Base-by-base conservation (phyloP, 176 grass and related monocot species). In the Alopecurus myosuroides region DNA sequence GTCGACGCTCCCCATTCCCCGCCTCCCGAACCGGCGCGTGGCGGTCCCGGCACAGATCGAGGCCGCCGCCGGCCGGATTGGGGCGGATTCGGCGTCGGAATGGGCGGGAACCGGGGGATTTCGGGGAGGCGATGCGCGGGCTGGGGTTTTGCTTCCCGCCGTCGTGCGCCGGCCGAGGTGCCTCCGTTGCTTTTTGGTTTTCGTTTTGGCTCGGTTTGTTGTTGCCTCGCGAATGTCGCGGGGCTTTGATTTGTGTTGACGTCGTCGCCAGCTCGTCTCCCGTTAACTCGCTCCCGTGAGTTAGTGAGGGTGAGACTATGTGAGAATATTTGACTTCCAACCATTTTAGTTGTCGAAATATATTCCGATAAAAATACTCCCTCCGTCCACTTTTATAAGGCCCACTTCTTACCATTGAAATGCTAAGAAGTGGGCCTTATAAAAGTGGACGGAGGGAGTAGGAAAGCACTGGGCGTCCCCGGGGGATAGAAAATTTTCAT, bases 1-100 rank as follows among this genome's bases (percentile, higher is more conserved):
- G 74, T 96, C 84, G 28, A 93, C 81, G 89, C 91, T 93, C 86
- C 91, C 91, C 94, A 96, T 96, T 66, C 49, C 86, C 42, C 71
- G 45, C 48, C 41, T 18, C 55, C 86, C 53, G 86, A 33, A 0
- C 58, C n/a, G 29, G 26, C 51, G 51, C 76, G 40, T 8, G 39
- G 22, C 25, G 50, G 82, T 31, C 60, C 31, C 34, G 52, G 44
- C 55, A 12, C 56, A 75, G 88, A 87, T 90, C 84, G 79, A 84
- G 67, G 20, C 36, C 55, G 84, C 22, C 74, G 37, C 0, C 66
- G 66, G 67, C 66, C 45, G 56, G 66, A 22, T 39, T 39, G 18
- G 55, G 35, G 66, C 56, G 46, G 74, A 60, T 60, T 68, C 84
- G 84, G 78, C 66, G 75, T 75, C 67, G 29, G 18, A 50, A 10